Conservation (phyloP, 179 eudicot species). For the Beta corolliflora region DNA sequence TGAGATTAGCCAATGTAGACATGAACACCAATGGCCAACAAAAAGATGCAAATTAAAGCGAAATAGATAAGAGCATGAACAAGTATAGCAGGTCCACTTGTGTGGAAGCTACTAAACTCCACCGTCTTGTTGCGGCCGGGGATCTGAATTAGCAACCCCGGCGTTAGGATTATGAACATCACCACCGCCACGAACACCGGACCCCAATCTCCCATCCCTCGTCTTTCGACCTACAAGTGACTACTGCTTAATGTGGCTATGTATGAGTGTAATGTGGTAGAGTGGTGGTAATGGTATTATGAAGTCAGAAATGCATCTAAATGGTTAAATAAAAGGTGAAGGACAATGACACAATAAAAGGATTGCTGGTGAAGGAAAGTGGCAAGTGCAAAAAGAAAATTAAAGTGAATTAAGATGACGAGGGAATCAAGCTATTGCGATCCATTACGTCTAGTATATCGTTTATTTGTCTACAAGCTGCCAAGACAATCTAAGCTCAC, state of each 20-base stretch:
- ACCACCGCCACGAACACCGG: constrained; percentile 78
- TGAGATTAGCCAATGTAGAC: constrained; percentile 50
- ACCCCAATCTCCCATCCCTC: constrained; percentile 66
- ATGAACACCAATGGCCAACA: constrained; percentile 58
- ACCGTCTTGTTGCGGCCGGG: constrained; percentile 52
- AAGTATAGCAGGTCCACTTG: constrained; percentile 67
- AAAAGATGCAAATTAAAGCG: constrained; percentile 54
- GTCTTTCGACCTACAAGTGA: background rate
- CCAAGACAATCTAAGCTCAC: constrained; percentile 17
- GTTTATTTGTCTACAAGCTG: constrained; percentile 2
- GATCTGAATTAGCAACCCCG: constrained; percentile 65
- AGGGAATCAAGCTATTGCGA: constrained; percentile 35
- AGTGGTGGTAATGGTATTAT: background rate
- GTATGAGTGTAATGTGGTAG: background rate
- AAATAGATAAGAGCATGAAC: constrained; percentile 62
- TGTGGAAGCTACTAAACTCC: constrained; percentile 62
- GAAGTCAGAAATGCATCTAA: constrained; percentile 23
- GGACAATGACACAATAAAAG: constrained; percentile 9
- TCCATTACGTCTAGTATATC: constrained; percentile 32
- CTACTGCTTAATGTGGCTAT: background rate
- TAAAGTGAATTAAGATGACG: constrained; percentile 4
- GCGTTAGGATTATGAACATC: constrained; percentile 59
- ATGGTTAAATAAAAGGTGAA: constrained; percentile 13
- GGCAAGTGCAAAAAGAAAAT: constrained; percentile 6
- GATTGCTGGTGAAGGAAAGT: constrained; percentile 32